phyloP scores from a whole-genome alignment of 2,329 filamentous ascomycete genomes.

The Cryphonectria parasitica region DNA sequence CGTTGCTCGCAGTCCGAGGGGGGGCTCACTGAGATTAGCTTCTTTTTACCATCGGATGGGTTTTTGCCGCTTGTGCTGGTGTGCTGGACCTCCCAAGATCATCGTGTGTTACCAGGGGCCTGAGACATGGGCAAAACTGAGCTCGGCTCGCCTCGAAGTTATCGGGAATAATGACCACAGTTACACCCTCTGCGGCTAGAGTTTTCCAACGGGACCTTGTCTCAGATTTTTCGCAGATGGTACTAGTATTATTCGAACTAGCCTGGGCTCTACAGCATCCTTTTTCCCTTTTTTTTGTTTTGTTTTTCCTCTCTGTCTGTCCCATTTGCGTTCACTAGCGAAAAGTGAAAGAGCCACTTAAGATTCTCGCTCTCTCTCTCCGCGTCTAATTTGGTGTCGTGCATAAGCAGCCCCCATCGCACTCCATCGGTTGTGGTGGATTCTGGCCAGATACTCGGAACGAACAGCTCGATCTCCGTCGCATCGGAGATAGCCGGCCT shows the following conservation, averaged over 20 bases:
- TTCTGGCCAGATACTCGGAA: background rate
- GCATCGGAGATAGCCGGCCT: background rate
- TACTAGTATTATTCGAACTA: background rate
- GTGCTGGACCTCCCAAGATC: background rate
- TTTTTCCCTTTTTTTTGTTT: too few species aligned
- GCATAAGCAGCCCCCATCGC: background rate
- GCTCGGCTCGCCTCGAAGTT: constrained; percentile 11
- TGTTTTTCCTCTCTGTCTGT: background rate
- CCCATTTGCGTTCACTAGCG: background rate
- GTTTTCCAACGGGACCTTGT: background rate
- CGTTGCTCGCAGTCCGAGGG: background rate
- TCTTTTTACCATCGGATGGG: background rate
- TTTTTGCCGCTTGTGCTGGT: background rate
- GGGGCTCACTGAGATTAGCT: background rate
- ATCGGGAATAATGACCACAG: background rate
- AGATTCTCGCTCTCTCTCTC: background rate
- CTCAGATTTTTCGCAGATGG: background rate
- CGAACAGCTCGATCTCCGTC: constrained; percentile 7
- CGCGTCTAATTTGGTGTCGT: background rate
- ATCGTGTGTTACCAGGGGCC: background rate
- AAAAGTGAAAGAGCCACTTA: background rate
- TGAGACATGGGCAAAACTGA: background rate
- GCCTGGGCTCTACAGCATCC: background rate
- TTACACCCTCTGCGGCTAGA: background rate
- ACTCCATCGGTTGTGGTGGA: background rate